Evolutionary conservation across 306 rosid species (phyloP), one percentile per base, ranked within the genome.

Genomic region (Vigna radiata): DNA sequence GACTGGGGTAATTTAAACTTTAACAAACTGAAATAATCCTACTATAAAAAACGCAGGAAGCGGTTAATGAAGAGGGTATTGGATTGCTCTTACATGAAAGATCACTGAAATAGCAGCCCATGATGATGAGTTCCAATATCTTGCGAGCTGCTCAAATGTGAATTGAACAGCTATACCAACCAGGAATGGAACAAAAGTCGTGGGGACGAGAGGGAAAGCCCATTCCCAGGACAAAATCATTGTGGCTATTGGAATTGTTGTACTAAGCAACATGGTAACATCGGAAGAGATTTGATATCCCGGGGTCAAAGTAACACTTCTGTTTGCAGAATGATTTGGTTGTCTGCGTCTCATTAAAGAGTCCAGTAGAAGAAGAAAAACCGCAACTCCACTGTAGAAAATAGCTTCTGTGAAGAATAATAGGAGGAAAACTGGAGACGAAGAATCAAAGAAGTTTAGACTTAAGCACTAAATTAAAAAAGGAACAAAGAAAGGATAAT

Each of bases 161-260:
- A 95, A 92, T 76, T 95, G 97, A 68, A 92, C 97, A 15, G 90
- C 77, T 65, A 90, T 87, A 39, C 97, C 97, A 65, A 92, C 97
- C 61, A 95, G 79, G 85, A 87, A 86, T 4, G 97, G 99, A 75
- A 91, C 94, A 43, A 95, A 92, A 72, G 97, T 89, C 61, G 96
- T 94, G 66, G 97, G 87, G 17, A 97, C 96, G 0, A 92, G 96
- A 21, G 94, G 97, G 74, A 96, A 96, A 0, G 94, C 91, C 99
- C 97, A 92, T 4, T 96, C 97, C 97, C 97, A 95, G 77, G 92
- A 92, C 66, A 87, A 87, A 70, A 96, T 96, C 96, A 95, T 95
- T 37, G 97, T 88, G 68, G 92, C 92, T 92, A 91, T 84, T 13
- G 99, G 97, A 83, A 95, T 87, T 70, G 87, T 85, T 62, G 91